Evolutionary conservation across 164 flowering plant species (phyloP).

Genomic region (grape (Vitis vinifera)): ASM3070453v1 NC_081808.1:5585001-5585500

Average conservation of each 20-base stretch:
- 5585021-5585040: neutral
- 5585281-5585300: conserved; percentile 38
- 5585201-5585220: neutral
- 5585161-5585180: too few species aligned
- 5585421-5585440: conserved; percentile 2
- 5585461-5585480: conserved; percentile 5
- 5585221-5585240: neutral
- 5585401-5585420: conserved; percentile 11
- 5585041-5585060: neutral
- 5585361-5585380: conserved; percentile 34
- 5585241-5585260: conserved; percentile 52
- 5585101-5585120: conserved; percentile 49
- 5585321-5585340: conserved; percentile 35
- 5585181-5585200: too few species aligned
- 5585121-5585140: conserved; percentile 44
- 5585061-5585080: conserved; percentile 39
- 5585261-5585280: conserved; percentile 34
- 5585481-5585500: neutral
- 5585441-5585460: conserved; percentile 8
- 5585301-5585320: conserved; percentile 31
- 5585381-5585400: conserved; percentile 26
- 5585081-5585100: conserved; percentile 44
- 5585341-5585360: conserved; percentile 32
- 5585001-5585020: too few species aligned
- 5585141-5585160: conserved; percentile 58